Evolutionary conservation across 2,329 filamentous ascomycete genomes (phyloP).

Genomic region (Ceratocystis diversiconidia): DNA sequence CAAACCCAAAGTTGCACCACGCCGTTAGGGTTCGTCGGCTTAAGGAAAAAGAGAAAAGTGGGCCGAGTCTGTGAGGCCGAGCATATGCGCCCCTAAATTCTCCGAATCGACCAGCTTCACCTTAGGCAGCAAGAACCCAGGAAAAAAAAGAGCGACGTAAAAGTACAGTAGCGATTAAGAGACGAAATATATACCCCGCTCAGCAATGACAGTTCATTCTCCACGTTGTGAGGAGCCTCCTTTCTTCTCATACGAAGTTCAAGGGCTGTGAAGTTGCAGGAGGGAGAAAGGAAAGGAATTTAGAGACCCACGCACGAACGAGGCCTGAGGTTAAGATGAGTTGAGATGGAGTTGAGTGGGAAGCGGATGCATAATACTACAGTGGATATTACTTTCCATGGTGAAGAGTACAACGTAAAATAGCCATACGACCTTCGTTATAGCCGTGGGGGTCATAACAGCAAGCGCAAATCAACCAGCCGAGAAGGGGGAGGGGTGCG

Average conservation of each 20-base stretch:
- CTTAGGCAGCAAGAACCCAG: background rate
- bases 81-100: background rate
- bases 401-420: background rate
- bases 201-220: background rate
- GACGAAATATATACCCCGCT: background rate
- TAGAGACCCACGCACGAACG: background rate
- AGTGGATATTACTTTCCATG: background rate
- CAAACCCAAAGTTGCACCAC: background rate
- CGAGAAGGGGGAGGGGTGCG: background rate
- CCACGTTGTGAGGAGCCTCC: background rate
- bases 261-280: background rate
- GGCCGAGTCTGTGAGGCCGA: background rate
- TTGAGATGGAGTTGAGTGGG: background rate
- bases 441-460: constrained; percentile 5
- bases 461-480: background rate
- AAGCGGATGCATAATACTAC: background rate
- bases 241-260: background rate
- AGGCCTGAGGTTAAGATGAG: too few relatives aligned
- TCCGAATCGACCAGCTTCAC: background rate
- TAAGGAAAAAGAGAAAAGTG: background rate
- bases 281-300: background rate
- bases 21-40: background rate
- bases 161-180: too few relatives aligned
- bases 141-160: background rate
- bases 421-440: background rate